Percentiles rank a stretch among this genome's conserved stretches.
These are phyloP conservation scores for Gliomastix tumulicola DNA, from an alignment of 2,329 filamentous ascomycete species.

Conservation along the genomic window DNA sequence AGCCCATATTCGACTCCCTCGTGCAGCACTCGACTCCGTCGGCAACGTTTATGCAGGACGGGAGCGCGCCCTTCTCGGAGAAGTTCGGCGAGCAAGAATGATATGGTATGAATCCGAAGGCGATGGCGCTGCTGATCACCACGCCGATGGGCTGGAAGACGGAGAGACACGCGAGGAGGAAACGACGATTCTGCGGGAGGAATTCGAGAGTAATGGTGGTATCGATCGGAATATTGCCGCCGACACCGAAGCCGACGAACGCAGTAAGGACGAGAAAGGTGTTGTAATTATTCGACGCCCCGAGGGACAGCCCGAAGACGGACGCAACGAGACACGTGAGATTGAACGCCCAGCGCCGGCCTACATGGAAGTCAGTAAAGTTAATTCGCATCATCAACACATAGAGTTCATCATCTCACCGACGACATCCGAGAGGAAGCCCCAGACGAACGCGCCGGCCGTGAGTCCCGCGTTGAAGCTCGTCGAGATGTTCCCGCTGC, in stretches of 20 bases:
- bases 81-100: conserved; percentile 45
- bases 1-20: conserved; percentile 38
- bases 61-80: conserved; percentile 28
- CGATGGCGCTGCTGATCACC: conserved; percentile 40
- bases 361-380: conserved; percentile 11
- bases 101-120: conserved; percentile 44
- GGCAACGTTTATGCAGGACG: conserved; percentile 30
- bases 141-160: conserved; percentile 50
- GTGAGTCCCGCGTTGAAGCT: conserved; percentile 48
- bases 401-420: conserved; percentile 12
- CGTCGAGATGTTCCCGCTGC: conserved; percentile 40
- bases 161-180: conserved; percentile 43
- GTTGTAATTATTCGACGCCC: conserved; percentile 38
- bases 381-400: not conserved
- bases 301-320: conserved; percentile 45
- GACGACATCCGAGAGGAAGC: conserved; percentile 44
- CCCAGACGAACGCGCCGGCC: conserved; percentile 48
- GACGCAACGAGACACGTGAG: conserved; percentile 47
- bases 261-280: conserved; percentile 46
- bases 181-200: conserved; percentile 40
- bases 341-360: conserved; percentile 50
- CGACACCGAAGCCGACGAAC: conserved; percentile 44
- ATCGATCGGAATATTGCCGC: conserved; percentile 49
- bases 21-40: conserved; percentile 24
- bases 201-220: conserved; percentile 50